Base-by-base conservation (phyloP, 73 alveolate species). In the Paramecium biaurelia region DNA sequence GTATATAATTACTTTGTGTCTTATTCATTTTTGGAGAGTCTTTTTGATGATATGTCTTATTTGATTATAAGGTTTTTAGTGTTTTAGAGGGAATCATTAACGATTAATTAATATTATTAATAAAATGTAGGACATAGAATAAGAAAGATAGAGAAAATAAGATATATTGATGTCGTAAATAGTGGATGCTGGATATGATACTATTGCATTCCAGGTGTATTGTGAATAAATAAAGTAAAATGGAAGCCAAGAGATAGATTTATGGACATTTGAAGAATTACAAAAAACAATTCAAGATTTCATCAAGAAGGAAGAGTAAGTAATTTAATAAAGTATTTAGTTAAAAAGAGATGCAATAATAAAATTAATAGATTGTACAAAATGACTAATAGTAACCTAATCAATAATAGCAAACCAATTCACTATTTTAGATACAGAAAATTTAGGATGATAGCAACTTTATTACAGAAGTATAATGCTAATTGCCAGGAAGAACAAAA, bases 241-340 rank as follows among this genome's bases (percentile, higher is more conserved):
- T 79, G 90, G 90, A 10, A 38, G 87, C 21, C 38, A 32, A 18
- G 87, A 74, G 35, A 30, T 74, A 0, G 87, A 74, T 74, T 32
- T 74, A 5, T 74, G 87, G 87, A 74, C 87, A 32, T 74, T 32
- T 74, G 87, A 74, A 21, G 87, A 74, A 74, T 74, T 74, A 20
- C 5, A 35, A 7, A 74, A 74, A 38, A 74, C 90, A 79, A 45
- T 79, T 5, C 30, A 79, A 45, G 90, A 79, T 79, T 79, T 79
- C 24, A 79, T 8, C 20, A 30, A 23, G 47, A 38, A 34, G 10
- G 90, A 79, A 23, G 90, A 79, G 90, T 79, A 79, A 24, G 1
- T 1, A 0, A 43, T 20, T 79, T 37, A 42, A 14, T 20, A 18
- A 18, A 12, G 12, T 24, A 53, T n/a, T 18, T 24, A 79, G 90